Conservation (phyloP, 345 rosid genomes). For the Kernera saxatilis region DNA sequence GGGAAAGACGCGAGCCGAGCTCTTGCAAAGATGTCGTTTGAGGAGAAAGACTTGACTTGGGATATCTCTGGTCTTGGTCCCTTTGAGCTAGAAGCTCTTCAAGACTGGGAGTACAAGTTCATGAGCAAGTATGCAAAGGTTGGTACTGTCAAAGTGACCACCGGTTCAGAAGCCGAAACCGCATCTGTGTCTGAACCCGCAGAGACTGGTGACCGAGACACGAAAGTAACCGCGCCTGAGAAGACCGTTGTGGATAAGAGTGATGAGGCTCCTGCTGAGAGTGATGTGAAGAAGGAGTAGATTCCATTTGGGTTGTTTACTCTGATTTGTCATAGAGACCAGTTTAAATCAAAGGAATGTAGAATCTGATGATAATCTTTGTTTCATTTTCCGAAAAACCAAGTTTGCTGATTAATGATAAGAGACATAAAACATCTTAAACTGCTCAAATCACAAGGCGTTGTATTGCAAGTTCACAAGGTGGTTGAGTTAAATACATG, state of each 20-base stretch:
- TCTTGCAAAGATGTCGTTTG: slow-evolving; percentile 99
- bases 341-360: neutral
- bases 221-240: slow-evolving; percentile 3
- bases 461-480: neutral
- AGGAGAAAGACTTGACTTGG: slow-evolving; percentile 82
- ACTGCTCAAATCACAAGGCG: neutral
- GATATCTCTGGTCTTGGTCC: slow-evolving; percentile 96
- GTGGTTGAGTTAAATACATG: neutral
- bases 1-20: slow-evolving; percentile 98
- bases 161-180: slow-evolving; percentile 43
- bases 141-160: slow-evolving; percentile 56
- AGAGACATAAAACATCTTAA: neutral
- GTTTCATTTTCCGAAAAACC: neutral
- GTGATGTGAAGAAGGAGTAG: slow-evolving; percentile 19
- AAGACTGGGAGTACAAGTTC: slow-evolving; percentile 99
- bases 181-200: slow-evolving; percentile 35
- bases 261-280: slow-evolving; percentile 10
- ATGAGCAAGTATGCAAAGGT: slow-evolving; percentile 94
- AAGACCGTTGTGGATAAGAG: slow-evolving; percentile 1
- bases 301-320: neutral
- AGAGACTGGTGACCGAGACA: slow-evolving; percentile 34
- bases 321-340: slow-evolving; percentile 5
- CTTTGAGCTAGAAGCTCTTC: slow-evolving; percentile 90
- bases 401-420: neutral
- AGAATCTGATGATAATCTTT: slow-evolving; percentile 11